Conservation (phyloP, 225 moss, liverwort and hornwort genomes). For the Sphagnum contortum region DNA sequence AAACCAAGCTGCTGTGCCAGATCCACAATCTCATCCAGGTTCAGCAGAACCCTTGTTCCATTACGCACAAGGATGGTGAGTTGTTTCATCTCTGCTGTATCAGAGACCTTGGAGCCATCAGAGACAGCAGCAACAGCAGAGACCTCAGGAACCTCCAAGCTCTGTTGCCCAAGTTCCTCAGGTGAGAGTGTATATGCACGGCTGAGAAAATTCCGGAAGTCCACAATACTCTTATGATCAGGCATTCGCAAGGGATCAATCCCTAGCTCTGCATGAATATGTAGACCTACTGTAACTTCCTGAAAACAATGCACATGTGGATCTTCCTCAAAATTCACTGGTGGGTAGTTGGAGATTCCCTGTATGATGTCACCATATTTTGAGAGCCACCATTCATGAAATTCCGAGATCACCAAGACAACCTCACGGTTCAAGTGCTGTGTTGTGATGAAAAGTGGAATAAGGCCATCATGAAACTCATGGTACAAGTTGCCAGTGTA, state of each 20-base stretch:
- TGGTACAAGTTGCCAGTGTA: slow-evolving; percentile 96
- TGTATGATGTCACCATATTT: slow-evolving; percentile 51
- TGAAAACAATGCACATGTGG: slow-evolving; percentile 62
- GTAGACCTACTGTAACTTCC: slow-evolving; percentile 71
- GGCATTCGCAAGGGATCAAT: slow-evolving; percentile 58
- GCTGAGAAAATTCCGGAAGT: slow-evolving; percentile 49
- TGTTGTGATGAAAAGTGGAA: slow-evolving; percentile 71
- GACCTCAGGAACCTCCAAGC: slow-evolving; percentile 6
- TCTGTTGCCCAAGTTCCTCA: slow-evolving; percentile 2
- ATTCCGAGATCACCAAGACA: slow-evolving; percentile 48
- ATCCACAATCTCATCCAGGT: slow-evolving; percentile 40
- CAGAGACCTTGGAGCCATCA: background rate
- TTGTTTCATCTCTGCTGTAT: slow-evolving; percentile 11
- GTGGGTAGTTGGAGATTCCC: slow-evolving; percentile 44
- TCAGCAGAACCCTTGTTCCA: slow-evolving; percentile 44
- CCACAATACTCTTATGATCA: slow-evolving; percentile 31
- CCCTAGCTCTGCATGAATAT: slow-evolving; percentile 74
- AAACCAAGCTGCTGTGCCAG: slow-evolving; percentile 40
- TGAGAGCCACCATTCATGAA: slow-evolving; percentile 69
- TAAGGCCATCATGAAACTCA: slow-evolving; percentile 84
- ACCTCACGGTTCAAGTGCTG: slow-evolving; percentile 76
- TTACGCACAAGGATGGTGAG: slow-evolving; percentile 58
- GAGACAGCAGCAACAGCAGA: background rate
- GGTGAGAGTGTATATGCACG: slow-evolving; percentile 27
- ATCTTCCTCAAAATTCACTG: slow-evolving; percentile 38